Percentiles rank a stretch among this genome's conserved stretches.
Evolutionary conservation across 1,284 basidiomycete genomes (phyloP).

Genomic region (Moesziomyces sp.): DNA sequence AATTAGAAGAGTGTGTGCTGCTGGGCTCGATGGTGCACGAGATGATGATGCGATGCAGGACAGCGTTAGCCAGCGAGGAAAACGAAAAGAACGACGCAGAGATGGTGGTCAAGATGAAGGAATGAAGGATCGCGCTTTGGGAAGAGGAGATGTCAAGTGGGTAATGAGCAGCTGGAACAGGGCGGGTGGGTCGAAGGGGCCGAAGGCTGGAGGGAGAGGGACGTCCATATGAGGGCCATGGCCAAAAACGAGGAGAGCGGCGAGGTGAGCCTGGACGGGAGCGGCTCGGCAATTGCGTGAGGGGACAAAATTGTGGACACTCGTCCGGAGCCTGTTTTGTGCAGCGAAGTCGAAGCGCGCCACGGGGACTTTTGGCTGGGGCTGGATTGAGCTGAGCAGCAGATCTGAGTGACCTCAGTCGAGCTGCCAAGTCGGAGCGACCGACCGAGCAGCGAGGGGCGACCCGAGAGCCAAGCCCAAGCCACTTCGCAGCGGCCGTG

Average conservation of each 20-base stretch:
- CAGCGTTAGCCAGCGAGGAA: too few relatives aligned
- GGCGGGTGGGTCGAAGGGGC: too few relatives aligned
- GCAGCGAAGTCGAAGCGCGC: background rate
- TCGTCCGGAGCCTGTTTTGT: conserved; percentile 14
- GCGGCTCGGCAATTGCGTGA: background rate
- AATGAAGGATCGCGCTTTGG: background rate
- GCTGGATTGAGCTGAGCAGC: too few relatives aligned
- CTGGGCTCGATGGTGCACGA: too few relatives aligned
- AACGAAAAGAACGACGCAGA: background rate
- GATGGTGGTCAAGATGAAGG: conserved; percentile 7
- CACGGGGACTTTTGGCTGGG: too few relatives aligned
- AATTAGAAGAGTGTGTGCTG: too few relatives aligned
- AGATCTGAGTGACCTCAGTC: background rate
- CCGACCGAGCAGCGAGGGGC: background rate
- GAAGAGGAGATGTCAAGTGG: background rate
- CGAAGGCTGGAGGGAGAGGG: too few relatives aligned
- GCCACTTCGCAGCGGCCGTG: background rate
- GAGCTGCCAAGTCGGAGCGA: background rate
- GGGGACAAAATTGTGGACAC: conserved; percentile 27
- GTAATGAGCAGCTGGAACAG: background rate
- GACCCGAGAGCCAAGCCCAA: too few relatives aligned
- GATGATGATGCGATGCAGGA: background rate
- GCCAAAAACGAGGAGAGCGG: too few relatives aligned
- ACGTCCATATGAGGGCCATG: too few relatives aligned
- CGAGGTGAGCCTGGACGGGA: background rate